Evolutionary conservation across 768 basidiomycete species (phyloP).

Genomic region (Psilocybe azurescens): DNA sequence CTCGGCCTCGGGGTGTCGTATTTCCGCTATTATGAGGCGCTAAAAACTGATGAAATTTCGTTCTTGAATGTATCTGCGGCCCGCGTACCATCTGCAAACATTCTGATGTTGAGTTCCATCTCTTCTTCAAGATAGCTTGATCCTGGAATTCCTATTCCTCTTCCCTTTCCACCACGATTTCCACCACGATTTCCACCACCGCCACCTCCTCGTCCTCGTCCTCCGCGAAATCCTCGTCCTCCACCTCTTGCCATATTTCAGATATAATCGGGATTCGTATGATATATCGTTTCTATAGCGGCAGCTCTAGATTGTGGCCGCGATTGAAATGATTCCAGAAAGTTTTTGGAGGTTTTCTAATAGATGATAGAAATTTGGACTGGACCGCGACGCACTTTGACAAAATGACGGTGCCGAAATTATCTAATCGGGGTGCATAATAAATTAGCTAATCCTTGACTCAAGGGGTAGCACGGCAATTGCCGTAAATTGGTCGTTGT

Average conservation of each 20-base stretch:
- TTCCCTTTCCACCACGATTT: constrained; percentile 11
- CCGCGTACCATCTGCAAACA: constrained; percentile 31
- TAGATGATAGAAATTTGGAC: no score
- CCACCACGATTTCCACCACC: constrained; percentile 13
- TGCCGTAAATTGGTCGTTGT: no score
- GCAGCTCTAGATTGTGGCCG: no score
- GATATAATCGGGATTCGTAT: no score
- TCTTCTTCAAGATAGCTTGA: constrained; percentile 27
- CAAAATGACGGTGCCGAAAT: no score
- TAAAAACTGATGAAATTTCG: constrained; percentile 15
- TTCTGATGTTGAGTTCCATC: constrained; percentile 26
- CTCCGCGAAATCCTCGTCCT: constrained; percentile 14
- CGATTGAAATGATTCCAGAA: no score
- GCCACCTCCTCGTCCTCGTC: constrained; percentile 7
- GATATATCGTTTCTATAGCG: no score
- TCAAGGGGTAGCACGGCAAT: no score
- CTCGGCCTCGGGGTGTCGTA: constrained; percentile 19
- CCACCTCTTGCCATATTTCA: constrained; percentile 18
- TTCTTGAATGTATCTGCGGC: not conserved
- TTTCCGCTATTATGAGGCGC: constrained; percentile 10
- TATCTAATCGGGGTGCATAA: no score
- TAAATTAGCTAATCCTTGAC: no score
- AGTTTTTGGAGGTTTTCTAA: no score
- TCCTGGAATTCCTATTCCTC: constrained; percentile 20
- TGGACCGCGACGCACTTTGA: no score